Evolutionary conservation across 2,329 filamentous ascomycete genomes (phyloP).

Genomic region (Passalora sequoiae): DNA sequence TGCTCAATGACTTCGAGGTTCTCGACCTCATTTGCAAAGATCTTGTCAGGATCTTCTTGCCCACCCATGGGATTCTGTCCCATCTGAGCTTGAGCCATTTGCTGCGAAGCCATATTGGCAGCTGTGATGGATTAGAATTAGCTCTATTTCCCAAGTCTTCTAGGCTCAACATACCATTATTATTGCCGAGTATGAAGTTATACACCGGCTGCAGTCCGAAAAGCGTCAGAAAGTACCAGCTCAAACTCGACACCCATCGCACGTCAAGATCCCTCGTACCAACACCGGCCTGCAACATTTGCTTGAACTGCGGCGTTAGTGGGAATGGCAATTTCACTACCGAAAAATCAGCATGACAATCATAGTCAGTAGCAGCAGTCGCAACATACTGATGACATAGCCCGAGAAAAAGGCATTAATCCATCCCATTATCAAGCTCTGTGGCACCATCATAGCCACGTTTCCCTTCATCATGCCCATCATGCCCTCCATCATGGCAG

Average conservation of each 20-base stretch:
- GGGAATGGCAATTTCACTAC: conserved; percentile 94
- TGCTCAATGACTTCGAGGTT: conserved; percentile 94
- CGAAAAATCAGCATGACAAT: conserved; percentile 26
- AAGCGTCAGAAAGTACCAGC: conserved; percentile 97
- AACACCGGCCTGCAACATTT: conserved; percentile 96
- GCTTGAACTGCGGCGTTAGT: conserved; percentile 97
- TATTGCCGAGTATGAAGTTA: conserved; percentile 90
- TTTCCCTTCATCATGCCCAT: conserved; percentile 99
- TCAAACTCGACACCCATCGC: conserved; percentile 96
- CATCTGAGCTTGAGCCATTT: conserved; percentile 62
- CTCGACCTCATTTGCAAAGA: conserved; percentile 87
- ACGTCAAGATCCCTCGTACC: conserved; percentile 95
- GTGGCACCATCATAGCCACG: conserved; percentile 99
- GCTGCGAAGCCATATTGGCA: conserved; percentile 83
- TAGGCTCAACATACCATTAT: conserved; percentile 68
- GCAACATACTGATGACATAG: conserved; percentile 79
- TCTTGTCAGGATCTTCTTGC: conserved; percentile 90
- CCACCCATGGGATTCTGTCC: conserved; percentile 72
- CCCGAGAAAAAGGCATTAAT: conserved; percentile 99
- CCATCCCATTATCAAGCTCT: conserved; percentile 99
- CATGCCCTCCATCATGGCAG: conserved; percentile 97
- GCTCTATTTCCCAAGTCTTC: not conserved
- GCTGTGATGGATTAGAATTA: conserved; percentile 55
- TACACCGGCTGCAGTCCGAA: conserved; percentile 97
- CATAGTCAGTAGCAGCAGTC: not conserved